These are phyloP conservation scores for Phoma herbarum DNA, from an alignment of 2,329 filamentous ascomycete genomes.

Conservation along the genomic window DNA sequence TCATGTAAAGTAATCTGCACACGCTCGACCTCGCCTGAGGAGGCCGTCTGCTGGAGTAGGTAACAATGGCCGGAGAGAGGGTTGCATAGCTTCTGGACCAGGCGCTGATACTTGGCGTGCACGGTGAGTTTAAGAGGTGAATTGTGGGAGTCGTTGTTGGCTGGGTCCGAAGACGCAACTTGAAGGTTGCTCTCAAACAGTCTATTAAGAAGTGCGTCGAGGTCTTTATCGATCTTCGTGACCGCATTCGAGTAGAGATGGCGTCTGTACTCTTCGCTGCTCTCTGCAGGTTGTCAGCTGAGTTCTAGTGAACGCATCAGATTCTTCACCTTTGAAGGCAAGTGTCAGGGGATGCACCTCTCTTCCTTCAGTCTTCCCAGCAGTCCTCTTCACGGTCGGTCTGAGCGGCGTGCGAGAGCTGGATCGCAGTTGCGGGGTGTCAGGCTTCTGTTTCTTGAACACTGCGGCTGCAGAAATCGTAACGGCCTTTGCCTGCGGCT, in stretches of 20 bases:
- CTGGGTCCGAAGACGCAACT: conserved; percentile 17
- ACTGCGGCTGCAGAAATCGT: conserved; percentile 35
- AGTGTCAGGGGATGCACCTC: conserved; percentile 36
- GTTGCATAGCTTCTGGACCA: conserved; percentile 28
- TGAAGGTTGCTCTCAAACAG: conserved; percentile 29
- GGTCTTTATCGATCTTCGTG: conserved; percentile 32
- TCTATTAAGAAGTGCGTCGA: conserved; percentile 24
- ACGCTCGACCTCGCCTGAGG: conserved; percentile 20
- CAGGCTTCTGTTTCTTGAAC: conserved; percentile 30
- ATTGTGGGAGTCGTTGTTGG: conserved; percentile 1
- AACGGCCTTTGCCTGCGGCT: conserved; percentile 12
- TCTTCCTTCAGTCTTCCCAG: conserved; percentile 13
- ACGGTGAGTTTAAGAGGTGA: conserved; percentile 30
- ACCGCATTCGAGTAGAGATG: conserved; percentile 33
- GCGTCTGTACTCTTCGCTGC: conserved; percentile 37
- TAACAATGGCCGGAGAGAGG: conserved; percentile 33
- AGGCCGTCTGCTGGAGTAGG: conserved; percentile 16
- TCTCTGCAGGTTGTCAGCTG: conserved; percentile 34
- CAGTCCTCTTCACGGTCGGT: conserved; percentile 1
- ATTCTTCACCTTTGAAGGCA: conserved; percentile 40
- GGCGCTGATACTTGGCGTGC: conserved; percentile 30
- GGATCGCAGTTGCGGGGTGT: conserved; percentile 8
- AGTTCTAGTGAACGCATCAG: neutral
- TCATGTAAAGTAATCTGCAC: conserved; percentile 28
- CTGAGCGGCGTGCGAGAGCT: conserved; percentile 24